phyloP scores from a whole-genome alignment of 768 basidiomycete species.

The Trametes punicea region DNA sequence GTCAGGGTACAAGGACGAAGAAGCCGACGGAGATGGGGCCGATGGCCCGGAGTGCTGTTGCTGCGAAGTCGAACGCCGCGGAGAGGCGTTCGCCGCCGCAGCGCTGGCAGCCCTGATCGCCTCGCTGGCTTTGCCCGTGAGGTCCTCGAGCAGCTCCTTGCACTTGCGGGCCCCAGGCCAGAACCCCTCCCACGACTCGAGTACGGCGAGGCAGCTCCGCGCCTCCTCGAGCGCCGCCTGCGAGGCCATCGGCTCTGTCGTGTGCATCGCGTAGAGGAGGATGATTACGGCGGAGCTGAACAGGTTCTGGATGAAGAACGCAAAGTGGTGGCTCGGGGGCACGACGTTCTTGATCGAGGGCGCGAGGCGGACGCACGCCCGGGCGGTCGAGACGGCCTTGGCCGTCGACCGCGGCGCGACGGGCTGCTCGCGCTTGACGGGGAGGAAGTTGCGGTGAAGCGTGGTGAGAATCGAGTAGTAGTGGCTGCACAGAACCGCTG shows the following conservation, averaged over 20 bases:
- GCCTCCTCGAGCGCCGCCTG: slow-evolving; percentile 80
- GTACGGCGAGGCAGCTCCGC: slow-evolving; percentile 61
- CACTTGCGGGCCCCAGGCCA: slow-evolving; percentile 91
- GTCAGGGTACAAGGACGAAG: slow-evolving; percentile 17
- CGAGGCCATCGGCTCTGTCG: slow-evolving; percentile 60
- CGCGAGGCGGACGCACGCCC: slow-evolving; percentile 81
- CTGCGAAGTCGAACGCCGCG: slow-evolving; percentile 15
- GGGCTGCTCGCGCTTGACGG: slow-evolving; percentile 69
- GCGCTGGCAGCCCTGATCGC: slow-evolving; percentile 44
- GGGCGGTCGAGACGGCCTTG: slow-evolving; percentile 81
- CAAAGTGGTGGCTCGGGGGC: slow-evolving; percentile 81
- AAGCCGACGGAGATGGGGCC: slow-evolving; percentile 17
- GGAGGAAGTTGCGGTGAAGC: slow-evolving; percentile 84
- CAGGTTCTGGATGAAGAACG: slow-evolving; percentile 86
- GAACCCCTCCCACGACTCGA: slow-evolving; percentile 78
- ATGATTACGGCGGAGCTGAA: slow-evolving; percentile 89
- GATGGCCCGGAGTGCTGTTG: slow-evolving; percentile 5
- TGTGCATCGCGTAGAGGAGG: slow-evolving; percentile 83
- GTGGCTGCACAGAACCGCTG: slow-evolving; percentile 81
- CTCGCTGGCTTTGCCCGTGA: slow-evolving; percentile 65
- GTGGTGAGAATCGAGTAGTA: slow-evolving; percentile 88
- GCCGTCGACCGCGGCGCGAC: slow-evolving; percentile 68
- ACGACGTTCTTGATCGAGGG: slow-evolving; percentile 83
- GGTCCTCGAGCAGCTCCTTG: slow-evolving; percentile 72
- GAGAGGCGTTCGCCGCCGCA: slow-evolving; percentile 21